phyloP scores from a whole-genome alignment of 139 green algal genomes.

The Auxenochlorella pyrenoidosa region DNA sequence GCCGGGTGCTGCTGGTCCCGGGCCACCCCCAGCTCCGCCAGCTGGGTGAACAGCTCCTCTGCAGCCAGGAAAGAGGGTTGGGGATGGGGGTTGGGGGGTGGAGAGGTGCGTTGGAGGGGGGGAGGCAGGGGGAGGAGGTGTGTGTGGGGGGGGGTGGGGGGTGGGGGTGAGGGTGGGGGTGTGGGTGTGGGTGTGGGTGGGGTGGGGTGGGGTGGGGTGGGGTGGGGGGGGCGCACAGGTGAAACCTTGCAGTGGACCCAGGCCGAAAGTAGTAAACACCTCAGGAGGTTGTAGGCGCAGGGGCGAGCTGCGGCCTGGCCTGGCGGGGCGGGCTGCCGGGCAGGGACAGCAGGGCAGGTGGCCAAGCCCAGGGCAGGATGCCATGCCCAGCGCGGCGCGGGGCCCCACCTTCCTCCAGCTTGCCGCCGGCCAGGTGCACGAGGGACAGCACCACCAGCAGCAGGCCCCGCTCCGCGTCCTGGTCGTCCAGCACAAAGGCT shows the following conservation, averaged over 20 bases:
- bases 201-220: neutral
- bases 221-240: no score
- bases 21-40: conserved; percentile 36
- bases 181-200: neutral
- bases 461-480: conserved; percentile 17
- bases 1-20: conserved; percentile 18
- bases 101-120: no score
- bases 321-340: no score
- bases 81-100: no score
- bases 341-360: no score
- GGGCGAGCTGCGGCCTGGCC: no score
- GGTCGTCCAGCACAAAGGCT: neutral
- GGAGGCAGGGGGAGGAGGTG: no score
- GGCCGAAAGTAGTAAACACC: no score
- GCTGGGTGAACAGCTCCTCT: conserved; percentile 36
- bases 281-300: no score
- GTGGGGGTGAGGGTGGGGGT: neutral
- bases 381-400: no score
- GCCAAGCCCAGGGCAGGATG: no score
- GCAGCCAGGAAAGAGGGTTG: neutral
- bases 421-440: conserved; percentile 38
- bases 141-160: neutral
- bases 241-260: no score
- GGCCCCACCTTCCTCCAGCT: conserved; percentile 30
- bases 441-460: conserved; percentile 42